A percentile compares a stretch with the other conserved stretches of the same genome.
Conservation (phyloP, 1,284 basidiomycete species). For the Trichosporon ovoides region DNA sequence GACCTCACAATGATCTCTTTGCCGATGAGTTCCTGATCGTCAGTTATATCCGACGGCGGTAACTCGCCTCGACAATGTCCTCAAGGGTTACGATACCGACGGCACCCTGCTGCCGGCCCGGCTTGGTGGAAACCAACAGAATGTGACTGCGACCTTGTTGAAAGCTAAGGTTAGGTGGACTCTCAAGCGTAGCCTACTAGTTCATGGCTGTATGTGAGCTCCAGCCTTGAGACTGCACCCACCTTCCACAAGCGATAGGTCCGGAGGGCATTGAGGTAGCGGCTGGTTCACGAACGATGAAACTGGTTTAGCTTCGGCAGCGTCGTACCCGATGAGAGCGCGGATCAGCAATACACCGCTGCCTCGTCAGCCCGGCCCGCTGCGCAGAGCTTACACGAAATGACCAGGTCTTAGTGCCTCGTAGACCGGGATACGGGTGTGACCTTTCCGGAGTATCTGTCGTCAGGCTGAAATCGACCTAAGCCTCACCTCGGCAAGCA, state of each 20-base stretch:
- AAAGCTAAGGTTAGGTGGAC: constrained; percentile 51
- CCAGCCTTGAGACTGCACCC: constrained; percentile 5
- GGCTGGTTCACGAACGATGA: constrained; percentile 65
- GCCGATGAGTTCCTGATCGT: constrained; percentile 37
- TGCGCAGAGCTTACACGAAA: constrained; percentile 29
- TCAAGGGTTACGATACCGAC: constrained; percentile 66
- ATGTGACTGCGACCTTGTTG: constrained; percentile 91
- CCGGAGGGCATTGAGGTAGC: constrained; percentile 58
- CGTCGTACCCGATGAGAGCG: constrained; percentile 75
- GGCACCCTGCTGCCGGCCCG: constrained; percentile 65
- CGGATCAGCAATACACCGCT: constrained; percentile 27
- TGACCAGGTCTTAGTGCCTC: constrained; percentile 63
- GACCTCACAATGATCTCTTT: constrained; percentile 42
- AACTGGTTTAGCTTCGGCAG: constrained; percentile 65
- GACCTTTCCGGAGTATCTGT: constrained; percentile 23
- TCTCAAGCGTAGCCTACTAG: constrained; percentile 11
- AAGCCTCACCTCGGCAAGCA: constrained; percentile 63
- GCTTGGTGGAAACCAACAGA: constrained; percentile 71
- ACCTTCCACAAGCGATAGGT: constrained; percentile 52
- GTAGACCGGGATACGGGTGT: constrained; percentile 82
- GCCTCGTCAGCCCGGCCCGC: constrained; percentile 5
- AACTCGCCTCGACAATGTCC: constrained; percentile 52
- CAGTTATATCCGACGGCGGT: background rate
- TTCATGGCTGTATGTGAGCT: constrained; percentile 21
- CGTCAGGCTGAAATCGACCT: background rate